A percentile compares a stretch with the other conserved stretches of the same genome.
Evolutionary conservation across 2,329 filamentous ascomycete genomes (phyloP).

Genomic region (Aspergillus ruber): DNA sequence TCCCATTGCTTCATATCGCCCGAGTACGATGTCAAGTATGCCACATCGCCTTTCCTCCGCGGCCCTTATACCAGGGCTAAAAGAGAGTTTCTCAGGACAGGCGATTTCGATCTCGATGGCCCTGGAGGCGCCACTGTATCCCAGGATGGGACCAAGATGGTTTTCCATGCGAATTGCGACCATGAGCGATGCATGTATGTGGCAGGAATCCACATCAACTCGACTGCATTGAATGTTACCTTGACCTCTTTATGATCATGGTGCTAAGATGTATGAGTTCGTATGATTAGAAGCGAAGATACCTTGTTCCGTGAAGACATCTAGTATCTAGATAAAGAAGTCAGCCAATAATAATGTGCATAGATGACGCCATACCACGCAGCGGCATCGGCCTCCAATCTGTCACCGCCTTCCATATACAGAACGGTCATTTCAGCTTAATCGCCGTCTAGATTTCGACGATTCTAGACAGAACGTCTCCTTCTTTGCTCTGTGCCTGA

Average conservation of each 20-base stretch:
- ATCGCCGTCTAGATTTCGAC: background rate
- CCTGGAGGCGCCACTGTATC: conserved; percentile 23
- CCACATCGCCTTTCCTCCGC: conserved; percentile 36
- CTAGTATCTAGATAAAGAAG: background rate
- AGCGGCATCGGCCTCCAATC: background rate
- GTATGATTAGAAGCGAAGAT: background rate
- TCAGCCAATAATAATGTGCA: conserved; percentile 4
- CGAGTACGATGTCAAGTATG: conserved; percentile 54
- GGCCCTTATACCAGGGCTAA: conserved; percentile 30
- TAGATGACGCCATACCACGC: conserved; percentile 9
- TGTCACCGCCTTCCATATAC: too few relatives aligned
- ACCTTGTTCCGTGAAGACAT: background rate
- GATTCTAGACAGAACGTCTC: background rate
- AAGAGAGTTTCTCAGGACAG: conserved; percentile 27
- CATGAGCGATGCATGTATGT: conserved; percentile 20
- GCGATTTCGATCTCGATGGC: conserved; percentile 18
- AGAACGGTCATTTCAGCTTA: too few relatives aligned
- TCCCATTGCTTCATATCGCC: conserved; percentile 52
- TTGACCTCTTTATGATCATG: conserved; percentile 1
- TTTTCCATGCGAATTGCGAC: conserved; percentile 25
- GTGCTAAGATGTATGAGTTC: background rate
- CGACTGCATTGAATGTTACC: conserved; percentile 1
- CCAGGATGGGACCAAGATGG: conserved; percentile 19
- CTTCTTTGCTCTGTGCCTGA: background rate
- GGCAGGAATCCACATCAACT: conserved; percentile 17